These are phyloP conservation scores for Talaromyces adpressus DNA, from an alignment of 495 filamentous ascomycete genomes.

Conservation along the genomic window DNA sequence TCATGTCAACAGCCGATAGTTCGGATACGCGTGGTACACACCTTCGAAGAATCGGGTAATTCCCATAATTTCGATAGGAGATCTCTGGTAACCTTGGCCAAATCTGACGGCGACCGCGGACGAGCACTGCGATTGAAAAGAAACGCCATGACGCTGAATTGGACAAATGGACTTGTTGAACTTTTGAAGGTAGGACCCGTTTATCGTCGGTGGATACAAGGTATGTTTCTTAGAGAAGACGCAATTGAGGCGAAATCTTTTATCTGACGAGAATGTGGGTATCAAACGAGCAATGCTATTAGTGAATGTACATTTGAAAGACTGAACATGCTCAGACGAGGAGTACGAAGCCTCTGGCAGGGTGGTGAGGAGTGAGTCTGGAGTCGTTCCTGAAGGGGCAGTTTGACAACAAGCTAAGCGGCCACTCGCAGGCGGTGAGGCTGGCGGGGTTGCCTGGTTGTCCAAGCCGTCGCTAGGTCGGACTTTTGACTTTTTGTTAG, in stretches of 20 bases:
- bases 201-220: background rate
- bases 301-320: background rate
- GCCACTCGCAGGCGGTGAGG: slow-evolving; percentile 4
- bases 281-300: background rate
- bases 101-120: slow-evolving; percentile 46
- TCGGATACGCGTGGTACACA: slow-evolving; percentile 24
- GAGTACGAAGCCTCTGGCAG: background rate
- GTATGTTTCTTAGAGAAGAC: background rate
- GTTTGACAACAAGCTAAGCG: slow-evolving; percentile 8
- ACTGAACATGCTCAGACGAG: background rate
- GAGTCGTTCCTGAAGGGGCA: slow-evolving; percentile 7
- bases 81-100: slow-evolving; percentile 52
- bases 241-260: background rate
- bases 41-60: slow-evolving; percentile 33
- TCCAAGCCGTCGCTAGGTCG: slow-evolving; percentile 3
- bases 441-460: slow-evolving; percentile 4
- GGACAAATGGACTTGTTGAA: background rate
- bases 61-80: slow-evolving; percentile 43
- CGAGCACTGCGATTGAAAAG: slow-evolving; percentile 66
- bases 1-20: slow-evolving; percentile 10
- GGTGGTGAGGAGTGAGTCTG: background rate
- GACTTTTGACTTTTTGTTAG: background rate
- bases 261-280: background rate
- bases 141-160: slow-evolving; percentile 65
- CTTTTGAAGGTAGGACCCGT: background rate